These are phyloP conservation scores for Scedosporium aurantiacum DNA, from an alignment of 2,329 filamentous ascomycete genomes.

Conservation along the genomic window DNA sequence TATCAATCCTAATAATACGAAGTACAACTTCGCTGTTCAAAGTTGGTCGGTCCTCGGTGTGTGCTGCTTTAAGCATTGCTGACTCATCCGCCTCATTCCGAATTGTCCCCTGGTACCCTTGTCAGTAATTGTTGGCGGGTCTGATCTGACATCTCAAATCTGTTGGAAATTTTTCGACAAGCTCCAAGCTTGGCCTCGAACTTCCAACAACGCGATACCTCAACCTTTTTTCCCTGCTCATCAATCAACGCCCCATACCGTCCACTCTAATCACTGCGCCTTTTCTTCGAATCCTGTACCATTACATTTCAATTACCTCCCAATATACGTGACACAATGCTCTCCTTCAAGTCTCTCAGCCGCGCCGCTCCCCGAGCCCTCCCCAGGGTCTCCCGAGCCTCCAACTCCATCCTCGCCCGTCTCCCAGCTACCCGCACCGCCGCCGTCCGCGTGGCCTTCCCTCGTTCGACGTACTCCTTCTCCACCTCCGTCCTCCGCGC, in stretches of 20 bases:
- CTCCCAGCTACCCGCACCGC: neutral
- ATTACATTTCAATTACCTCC: slow-evolving; percentile 7
- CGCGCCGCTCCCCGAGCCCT: slow-evolving; percentile 57
- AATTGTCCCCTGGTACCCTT: neutral
- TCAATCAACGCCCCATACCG: neutral
- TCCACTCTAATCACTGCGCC: neutral
- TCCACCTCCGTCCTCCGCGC: slow-evolving; percentile 28
- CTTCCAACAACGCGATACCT: neutral
- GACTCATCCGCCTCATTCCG: neutral
- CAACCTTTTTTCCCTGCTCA: neutral
- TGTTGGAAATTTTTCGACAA: neutral
- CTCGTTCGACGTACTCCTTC: slow-evolving; percentile 24
- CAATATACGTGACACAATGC: slow-evolving; percentile 39
- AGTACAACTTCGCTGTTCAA: neutral
- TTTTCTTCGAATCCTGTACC: slow-evolving; percentile 9
- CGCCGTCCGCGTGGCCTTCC: slow-evolving; percentile 1
- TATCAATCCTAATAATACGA: neutral
- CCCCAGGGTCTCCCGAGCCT: slow-evolving; percentile 5
- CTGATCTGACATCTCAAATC: neutral
- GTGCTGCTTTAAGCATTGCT: neutral
- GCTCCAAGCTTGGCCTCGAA: neutral
- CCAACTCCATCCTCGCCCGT: neutral
- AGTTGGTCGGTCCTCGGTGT: neutral
- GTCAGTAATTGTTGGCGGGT: neutral
- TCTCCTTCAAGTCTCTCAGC: slow-evolving; percentile 55